These are phyloP conservation scores for Schwanniomyces pseudopolymorphus DNA, from an alignment of 805 yeast species.

Conservation along the genomic window DNA sequence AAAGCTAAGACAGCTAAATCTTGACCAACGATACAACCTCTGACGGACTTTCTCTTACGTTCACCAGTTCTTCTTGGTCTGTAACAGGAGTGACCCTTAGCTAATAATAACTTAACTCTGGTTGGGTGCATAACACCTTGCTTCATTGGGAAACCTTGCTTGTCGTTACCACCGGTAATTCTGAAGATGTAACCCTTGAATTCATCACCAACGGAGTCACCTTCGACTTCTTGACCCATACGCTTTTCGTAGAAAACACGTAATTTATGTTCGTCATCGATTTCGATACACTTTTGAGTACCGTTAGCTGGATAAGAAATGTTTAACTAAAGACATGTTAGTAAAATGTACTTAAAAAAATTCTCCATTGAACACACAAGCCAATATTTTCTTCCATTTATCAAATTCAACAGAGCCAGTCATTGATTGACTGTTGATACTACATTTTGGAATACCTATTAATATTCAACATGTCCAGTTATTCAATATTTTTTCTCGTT, in stretches of 20 bases:
- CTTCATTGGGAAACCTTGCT: slow-evolving; percentile 99
- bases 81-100: slow-evolving; percentile 97
- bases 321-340: slow-evolving; percentile 65
- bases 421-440: neutral
- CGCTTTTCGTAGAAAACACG: slow-evolving; percentile 99
- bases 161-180: slow-evolving; percentile 99
- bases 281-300: slow-evolving; percentile 96
- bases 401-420: neutral
- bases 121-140: slow-evolving; percentile 99
- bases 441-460: neutral
- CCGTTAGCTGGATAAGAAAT: slow-evolving; percentile 99
- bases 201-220: slow-evolving; percentile 97
- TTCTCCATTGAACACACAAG: neutral
- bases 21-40: slow-evolving; percentile 98
- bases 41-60: slow-evolving; percentile 99
- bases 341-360: slow-evolving; percentile 1
- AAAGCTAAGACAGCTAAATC: slow-evolving; percentile 96
- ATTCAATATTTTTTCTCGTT: too few relatives aligned
- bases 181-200: slow-evolving; percentile 99
- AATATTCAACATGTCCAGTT: too few relatives aligned
- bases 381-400: neutral
- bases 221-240: slow-evolving; percentile 99
- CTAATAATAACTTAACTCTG: slow-evolving; percentile 94
- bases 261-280: slow-evolving; percentile 98
- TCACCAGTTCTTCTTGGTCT: slow-evolving; percentile 99